phyloP scores from a whole-genome alignment of 2,329 filamentous ascomycete species.

The Ascochyta pisi region DNA sequence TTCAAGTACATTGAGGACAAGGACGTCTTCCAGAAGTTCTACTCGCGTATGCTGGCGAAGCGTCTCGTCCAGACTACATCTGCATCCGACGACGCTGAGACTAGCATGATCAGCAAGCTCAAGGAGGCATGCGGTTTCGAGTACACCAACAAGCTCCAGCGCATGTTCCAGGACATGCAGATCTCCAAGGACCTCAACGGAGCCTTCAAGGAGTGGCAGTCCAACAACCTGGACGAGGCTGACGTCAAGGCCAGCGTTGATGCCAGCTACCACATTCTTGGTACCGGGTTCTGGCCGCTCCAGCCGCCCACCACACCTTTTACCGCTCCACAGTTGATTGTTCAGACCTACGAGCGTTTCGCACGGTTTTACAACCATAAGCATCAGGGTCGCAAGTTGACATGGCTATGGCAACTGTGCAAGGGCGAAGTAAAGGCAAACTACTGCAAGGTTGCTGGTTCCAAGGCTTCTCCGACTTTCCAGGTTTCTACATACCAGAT shows the following conservation, averaged over 20 bases:
- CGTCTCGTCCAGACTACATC: slow-evolving; percentile 94
- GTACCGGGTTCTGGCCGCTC: slow-evolving; percentile 97
- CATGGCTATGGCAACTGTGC: slow-evolving; percentile 97
- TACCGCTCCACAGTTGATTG: slow-evolving; percentile 82
- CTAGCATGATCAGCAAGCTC: slow-evolving; percentile 98
- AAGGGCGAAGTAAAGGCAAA: slow-evolving; percentile 96
- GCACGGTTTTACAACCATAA: slow-evolving; percentile 92
- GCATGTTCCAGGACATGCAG: slow-evolving; percentile 99
- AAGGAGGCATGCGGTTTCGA: slow-evolving; percentile 99
- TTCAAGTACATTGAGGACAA: slow-evolving; percentile 99
- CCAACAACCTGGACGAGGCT: slow-evolving; percentile 68
- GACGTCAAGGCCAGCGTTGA: slow-evolving; percentile 76
- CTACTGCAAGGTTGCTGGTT: slow-evolving; percentile 72
- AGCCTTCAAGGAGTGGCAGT: slow-evolving; percentile 81
- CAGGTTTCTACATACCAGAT: slow-evolving; percentile 98
- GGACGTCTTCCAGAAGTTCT: slow-evolving; percentile 99
- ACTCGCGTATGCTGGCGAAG: slow-evolving; percentile 94
- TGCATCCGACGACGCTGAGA: slow-evolving; percentile 95
- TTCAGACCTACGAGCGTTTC: slow-evolving; percentile 88
- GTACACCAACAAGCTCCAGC: slow-evolving; percentile 98
- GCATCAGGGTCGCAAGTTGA: slow-evolving; percentile 94
- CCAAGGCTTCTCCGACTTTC: slow-evolving; percentile 92
- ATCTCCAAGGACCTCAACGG: slow-evolving; percentile 97
- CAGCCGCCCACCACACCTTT: slow-evolving; percentile 87
- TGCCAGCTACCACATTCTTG: slow-evolving; percentile 88